Percentiles rank a stretch among this genome's conserved stretches.
Conservation (phyloP, 371 early-diverging fungal species). For the Coemansia sp. region DNA sequence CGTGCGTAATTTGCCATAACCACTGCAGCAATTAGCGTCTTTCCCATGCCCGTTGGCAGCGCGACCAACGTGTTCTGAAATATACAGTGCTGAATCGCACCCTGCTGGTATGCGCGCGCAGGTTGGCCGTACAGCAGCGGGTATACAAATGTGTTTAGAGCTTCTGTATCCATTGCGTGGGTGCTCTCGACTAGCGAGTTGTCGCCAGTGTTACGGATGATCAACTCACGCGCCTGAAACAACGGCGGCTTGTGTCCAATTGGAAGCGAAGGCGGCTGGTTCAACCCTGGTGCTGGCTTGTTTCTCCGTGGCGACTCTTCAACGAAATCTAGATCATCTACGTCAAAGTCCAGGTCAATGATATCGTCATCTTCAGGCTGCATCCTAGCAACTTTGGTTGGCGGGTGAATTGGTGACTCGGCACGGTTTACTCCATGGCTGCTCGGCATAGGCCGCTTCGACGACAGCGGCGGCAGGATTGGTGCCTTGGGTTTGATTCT, state of each 20-base stretch:
- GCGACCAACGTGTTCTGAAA: constrained; percentile 86
- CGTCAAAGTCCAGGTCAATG: constrained; percentile 2
- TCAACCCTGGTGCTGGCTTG: not conserved
- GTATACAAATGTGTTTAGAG: constrained; percentile 45
- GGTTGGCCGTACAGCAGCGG: constrained; percentile 52
- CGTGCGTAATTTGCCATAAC: constrained; percentile 92
- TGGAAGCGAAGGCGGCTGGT: not conserved
- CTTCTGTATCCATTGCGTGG: constrained; percentile 24
- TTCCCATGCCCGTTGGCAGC: constrained; percentile 89
- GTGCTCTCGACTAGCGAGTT: constrained; percentile 31
- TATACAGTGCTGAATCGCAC: constrained; percentile 76
- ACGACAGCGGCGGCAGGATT: not conserved
- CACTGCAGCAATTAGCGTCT: constrained; percentile 95
- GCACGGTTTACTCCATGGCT: constrained; percentile 6
- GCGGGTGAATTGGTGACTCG: constrained; percentile 11
- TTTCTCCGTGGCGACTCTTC: not conserved
- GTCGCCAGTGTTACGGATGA: constrained; percentile 25
- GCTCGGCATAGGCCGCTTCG: constrained; percentile 12
- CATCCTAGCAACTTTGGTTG: constrained; percentile 5
- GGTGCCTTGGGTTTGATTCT: not conserved
- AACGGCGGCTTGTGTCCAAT: constrained; percentile 5
- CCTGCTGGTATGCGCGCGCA: constrained; percentile 83
- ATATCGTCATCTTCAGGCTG: not conserved
- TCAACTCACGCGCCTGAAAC: constrained; percentile 23
- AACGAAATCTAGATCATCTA: constrained; percentile 6